Evolutionary conservation across 306 rosid genomes (phyloP).

Genomic region (Vigna radiata): DNA sequence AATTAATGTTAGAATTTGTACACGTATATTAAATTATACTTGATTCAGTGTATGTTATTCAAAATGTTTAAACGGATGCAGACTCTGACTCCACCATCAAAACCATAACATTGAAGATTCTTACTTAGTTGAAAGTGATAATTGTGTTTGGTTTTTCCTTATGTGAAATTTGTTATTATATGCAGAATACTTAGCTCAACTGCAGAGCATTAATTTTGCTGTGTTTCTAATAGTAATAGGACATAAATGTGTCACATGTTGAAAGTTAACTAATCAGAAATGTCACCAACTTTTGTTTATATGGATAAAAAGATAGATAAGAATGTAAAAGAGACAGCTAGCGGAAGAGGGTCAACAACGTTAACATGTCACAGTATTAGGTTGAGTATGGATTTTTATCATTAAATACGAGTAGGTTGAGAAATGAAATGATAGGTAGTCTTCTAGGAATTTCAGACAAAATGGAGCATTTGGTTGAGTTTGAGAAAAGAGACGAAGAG

Average conservation of each 20-base stretch:
- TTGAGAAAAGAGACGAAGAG: not conserved
- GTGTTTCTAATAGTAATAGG: not conserved
- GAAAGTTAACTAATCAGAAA: not conserved
- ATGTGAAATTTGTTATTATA: not conserved
- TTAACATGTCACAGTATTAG: not conserved
- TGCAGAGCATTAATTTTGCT: not conserved
- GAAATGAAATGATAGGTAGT: not conserved
- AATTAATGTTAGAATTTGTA: not conserved
- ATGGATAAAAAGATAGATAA: not conserved
- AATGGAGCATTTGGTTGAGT: not conserved
- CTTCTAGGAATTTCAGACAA: not conserved
- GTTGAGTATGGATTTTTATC: not conserved
- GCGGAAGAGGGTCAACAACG: not conserved
- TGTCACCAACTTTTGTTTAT: not conserved
- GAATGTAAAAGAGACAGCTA: not conserved
- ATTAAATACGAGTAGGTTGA: not conserved
- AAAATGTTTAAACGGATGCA: not conserved
- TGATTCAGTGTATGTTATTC: not conserved
- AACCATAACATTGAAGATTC: too few species aligned
- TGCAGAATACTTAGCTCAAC: not conserved
- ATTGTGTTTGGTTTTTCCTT: not conserved
- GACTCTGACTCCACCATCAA: not conserved
- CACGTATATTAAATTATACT: not conserved
- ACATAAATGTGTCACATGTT: slow-evolving; percentile 13
- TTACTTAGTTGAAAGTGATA: too few species aligned